Conservation (phyloP, 2,329 filamentous ascomycete genomes). For the Colletotrichum sp. region DNA sequence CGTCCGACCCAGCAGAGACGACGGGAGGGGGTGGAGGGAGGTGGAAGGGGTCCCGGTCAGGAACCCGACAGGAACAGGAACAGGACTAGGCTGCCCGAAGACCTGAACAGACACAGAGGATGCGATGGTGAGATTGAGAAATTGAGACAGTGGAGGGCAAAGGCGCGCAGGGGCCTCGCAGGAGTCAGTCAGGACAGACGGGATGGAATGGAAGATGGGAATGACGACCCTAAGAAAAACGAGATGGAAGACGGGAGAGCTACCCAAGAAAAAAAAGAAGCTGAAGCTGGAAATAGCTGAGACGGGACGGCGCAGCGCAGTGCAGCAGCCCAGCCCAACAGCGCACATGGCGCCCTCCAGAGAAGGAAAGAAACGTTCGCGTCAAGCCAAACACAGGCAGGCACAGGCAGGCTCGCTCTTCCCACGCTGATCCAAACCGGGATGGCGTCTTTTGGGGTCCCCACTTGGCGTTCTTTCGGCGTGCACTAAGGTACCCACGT, state of each 20-base stretch:
- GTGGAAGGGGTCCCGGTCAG: neutral
- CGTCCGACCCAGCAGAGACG: neutral
- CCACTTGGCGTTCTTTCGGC: neutral
- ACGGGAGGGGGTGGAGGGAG: neutral
- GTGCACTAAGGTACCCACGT: neutral
- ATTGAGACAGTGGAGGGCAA: neutral
- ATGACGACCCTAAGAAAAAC: neutral
- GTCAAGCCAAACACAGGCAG: neutral
- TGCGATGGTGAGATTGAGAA: neutral
- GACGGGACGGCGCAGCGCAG: neutral
- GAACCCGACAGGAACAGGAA: neutral
- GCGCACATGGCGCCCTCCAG: neutral
- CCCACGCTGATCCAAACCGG: neutral
- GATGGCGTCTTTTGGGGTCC: neutral
- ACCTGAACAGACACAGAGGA: neutral
- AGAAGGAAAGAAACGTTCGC: neutral
- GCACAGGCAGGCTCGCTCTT: neutral
- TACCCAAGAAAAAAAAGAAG: neutral
- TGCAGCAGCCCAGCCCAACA: neutral
- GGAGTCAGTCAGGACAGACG: neutral
- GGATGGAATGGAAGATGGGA: neutral
- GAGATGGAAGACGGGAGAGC: neutral
- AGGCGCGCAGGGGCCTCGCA: neutral
- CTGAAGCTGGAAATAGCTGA: neutral
- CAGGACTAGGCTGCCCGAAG: neutral